phyloP scores from a whole-genome alignment of 352 stramenopile species.

The Poterioochromonas sp. region DNA sequence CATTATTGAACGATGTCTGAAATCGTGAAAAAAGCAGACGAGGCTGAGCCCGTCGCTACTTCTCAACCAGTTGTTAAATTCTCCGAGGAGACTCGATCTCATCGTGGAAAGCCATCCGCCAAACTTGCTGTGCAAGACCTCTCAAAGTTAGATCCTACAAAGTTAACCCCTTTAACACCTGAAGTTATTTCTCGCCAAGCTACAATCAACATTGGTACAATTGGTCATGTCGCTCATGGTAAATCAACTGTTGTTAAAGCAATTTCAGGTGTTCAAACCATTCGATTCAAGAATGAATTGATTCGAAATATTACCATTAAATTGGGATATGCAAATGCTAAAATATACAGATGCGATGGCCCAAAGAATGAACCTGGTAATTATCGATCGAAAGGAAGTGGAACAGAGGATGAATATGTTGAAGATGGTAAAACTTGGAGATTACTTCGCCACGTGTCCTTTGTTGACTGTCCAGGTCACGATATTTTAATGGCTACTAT shows the following conservation, averaged over 20 bases:
- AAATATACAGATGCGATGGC: conserved; percentile 87
- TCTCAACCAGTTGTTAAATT: too few species aligned
- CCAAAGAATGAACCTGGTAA: conserved; percentile 51
- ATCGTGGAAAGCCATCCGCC: too few species aligned
- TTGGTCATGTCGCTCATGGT: conserved; percentile 98
- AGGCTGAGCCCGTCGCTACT: too few species aligned
- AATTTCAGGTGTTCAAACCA: conserved; percentile 88
- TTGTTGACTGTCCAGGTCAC: conserved; percentile 99
- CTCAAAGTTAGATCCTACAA: conserved; percentile 80
- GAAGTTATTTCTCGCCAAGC: conserved; percentile 91
- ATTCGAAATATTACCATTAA: conserved; percentile 99
- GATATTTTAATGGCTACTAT: conserved; percentile 99
- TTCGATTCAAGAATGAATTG: conserved; percentile 96
- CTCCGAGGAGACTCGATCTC: too few species aligned
- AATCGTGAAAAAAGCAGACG: too few species aligned
- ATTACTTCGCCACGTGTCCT: conserved; percentile 90
- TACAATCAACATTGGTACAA: conserved; percentile 99
- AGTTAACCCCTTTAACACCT: conserved; percentile 90
- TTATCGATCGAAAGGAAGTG: conserved; percentile 75
- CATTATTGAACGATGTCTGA: too few species aligned
- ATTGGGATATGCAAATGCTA: conserved; percentile 99
- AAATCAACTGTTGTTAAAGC: conserved; percentile 99
- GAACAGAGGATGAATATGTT: conserved; percentile 68
- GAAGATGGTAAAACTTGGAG: conserved; percentile 78
- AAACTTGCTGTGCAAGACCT: conserved; percentile 70